Evolutionary conservation across 2,329 filamentous ascomycete genomes (phyloP), one percentile per base, ranked within the genome.

Genomic region (Xylariaceae sp.): DNA sequence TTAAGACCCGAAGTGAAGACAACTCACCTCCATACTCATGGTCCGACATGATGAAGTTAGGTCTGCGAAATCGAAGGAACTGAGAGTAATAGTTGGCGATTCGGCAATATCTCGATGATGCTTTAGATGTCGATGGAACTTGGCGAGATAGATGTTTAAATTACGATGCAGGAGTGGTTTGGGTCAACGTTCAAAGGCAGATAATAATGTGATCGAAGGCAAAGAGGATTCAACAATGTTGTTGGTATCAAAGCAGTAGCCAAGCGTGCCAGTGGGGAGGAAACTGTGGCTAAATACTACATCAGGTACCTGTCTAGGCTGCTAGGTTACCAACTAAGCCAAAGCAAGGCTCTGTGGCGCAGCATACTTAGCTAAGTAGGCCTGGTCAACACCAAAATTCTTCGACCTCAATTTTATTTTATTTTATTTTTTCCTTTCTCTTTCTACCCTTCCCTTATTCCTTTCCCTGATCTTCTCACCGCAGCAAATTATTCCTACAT

Each of bases 1-100:
- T 42, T 29, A 40, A 47, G 19, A 16, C n/a, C 5, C 23, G 40
- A 47, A 42, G 29, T 48, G 2, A 47, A 56, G 44, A 43, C 14
- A 40, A 76, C 83, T 74, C 70, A 86, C 85, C 81, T 74, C 79
- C 81, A 75, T 87, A 85, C 71, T 88, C 85, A 72, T 86, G 82
- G 67, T 88, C 85, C 54, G 85, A 88, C 85, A 88, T 88, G 60
- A 44, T 75, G 67, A 50, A 50, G n/a, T n/a, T 50, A 18, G 42
- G 23, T 48, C 19, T 43, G 49, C 32, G 20, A 9, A 16, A 45
- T 14, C 29, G n/a, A 23, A 45, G 42, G 20, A 42, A 32, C 19
- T 40, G 19, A 41, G 43, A 40, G 20, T 4, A 48, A 49, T 44
- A 40, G 32, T 41, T 29, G n/a, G 21, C 18, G 37, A 7, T 18